Base-by-base conservation (phyloP, 345 rosid genomes). In the Sapria himalayana region DNA sequence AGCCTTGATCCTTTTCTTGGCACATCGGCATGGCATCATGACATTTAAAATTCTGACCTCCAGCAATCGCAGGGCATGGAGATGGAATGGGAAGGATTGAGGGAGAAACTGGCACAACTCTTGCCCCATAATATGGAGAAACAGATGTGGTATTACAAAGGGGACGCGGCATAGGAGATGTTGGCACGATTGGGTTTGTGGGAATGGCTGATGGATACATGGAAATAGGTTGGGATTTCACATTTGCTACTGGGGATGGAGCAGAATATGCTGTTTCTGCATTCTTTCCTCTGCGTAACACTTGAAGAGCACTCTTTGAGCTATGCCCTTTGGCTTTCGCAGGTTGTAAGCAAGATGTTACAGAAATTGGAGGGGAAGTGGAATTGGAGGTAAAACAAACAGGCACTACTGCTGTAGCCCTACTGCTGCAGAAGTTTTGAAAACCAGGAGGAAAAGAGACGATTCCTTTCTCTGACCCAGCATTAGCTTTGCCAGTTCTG, bases 221-320 rank as follows among this genome's bases (percentile, higher is more conserved):
- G 4, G 56, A 36, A 53, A 50, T 48, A 49, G 29, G 57, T 49
- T 40, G 69, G 24, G 47, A 17, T 37, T 52, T 61, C 23, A 37
- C 48, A 37, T 52, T 55, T 23, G 58, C 33, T 54, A 61, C 65
- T 24, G 69, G 58, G 66, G 46, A 76, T 37, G 68, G 51, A 56
- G 47, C 43, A 47, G 46, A 43, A 45, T 69, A 42, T 34, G 46
- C 45, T 25, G 55, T 50, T 39, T 51, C 51, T 10, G 36, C 58
- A 46, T 73, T 73, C 67, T 58, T 71, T 54, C 93, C 93, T 58
- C 75, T 58, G 41, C 74, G 76, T 9, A 70, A 50, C 76, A 60
- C 48, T 62, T 43, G 45, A 64, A 46, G 49, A n/a, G n/a, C n/a
- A n/a, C n/a, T 50, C 55, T 61, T 69, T 22, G 55, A 66, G 39